Conservation (phyloP, 163 green algal genomes). For the Coccomyxa subellipsoidea region DNA sequence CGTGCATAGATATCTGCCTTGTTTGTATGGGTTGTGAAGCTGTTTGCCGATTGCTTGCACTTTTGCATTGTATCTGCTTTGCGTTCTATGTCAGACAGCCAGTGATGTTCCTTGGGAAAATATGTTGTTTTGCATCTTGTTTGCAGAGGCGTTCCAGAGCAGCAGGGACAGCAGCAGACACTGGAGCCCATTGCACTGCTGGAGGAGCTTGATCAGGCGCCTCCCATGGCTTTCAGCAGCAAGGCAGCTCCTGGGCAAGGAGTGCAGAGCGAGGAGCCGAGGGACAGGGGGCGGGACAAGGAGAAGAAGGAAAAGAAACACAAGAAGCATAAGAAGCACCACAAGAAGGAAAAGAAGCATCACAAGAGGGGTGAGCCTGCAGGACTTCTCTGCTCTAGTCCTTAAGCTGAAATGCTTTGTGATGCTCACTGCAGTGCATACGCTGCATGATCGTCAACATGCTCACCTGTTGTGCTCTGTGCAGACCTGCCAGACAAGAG, state of each 20-base stretch:
- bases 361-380: neutral
- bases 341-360: conserved; percentile 16
- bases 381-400: too few relatives aligned
- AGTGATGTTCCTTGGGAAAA: too few relatives aligned
- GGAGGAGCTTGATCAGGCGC: neutral
- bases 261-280: neutral
- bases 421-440: too few relatives aligned
- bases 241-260: neutral
- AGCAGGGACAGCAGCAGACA: neutral
- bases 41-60: too few relatives aligned
- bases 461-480: too few relatives aligned
- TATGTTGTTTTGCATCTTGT: too few relatives aligned
- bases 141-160: neutral
- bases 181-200: neutral
- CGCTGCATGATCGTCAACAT: too few relatives aligned
- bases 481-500: neutral
- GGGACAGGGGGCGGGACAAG: neutral
- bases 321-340: conserved; percentile 14
- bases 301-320: conserved; percentile 13
- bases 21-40: too few relatives aligned
- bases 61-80: too few relatives aligned
- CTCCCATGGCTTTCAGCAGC: neutral
- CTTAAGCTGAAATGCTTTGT: too few relatives aligned
- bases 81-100: too few relatives aligned
- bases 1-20: too few relatives aligned